Evolutionary conservation across 306 rosid species (phyloP).

Genomic region (Citrullus mucosospermus): DNA sequence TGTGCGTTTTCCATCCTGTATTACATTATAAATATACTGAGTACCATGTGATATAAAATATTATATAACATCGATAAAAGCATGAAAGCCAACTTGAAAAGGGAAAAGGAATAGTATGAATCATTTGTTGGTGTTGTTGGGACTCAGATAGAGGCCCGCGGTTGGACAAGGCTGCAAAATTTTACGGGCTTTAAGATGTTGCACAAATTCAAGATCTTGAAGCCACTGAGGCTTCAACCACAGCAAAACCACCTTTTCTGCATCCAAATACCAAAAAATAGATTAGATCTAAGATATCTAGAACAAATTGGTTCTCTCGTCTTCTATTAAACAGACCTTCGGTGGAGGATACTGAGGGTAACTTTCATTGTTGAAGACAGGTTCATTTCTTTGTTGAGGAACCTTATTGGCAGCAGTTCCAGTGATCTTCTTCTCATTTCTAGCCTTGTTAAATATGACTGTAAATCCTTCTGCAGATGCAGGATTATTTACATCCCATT

Average conservation of each 20-base stretch:
- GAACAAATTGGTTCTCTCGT: background rate
- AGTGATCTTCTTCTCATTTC: constrained; percentile 72
- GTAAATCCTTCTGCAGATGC: constrained; percentile 86
- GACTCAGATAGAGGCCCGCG: background rate
- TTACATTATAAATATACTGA: background rate
- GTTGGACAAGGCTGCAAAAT: background rate
- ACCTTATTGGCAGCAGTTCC: constrained; percentile 5
- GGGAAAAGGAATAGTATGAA: background rate
- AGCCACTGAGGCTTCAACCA: constrained; percentile 23
- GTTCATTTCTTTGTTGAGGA: constrained; percentile 25
- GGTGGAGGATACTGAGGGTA: constrained; percentile 10
- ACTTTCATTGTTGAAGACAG: constrained; percentile 12
- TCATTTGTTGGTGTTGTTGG: background rate
- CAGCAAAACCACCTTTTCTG: constrained; percentile 87
- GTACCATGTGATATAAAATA: background rate
- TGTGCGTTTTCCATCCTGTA: constrained; percentile 9
- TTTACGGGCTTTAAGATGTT: background rate
- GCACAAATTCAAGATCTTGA: background rate
- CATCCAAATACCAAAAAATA: constrained; percentile 15
- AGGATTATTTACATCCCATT: constrained; percentile 86
- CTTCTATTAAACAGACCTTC: constrained; percentile 24
- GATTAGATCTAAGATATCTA: background rate
- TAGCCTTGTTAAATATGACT: constrained; percentile 72
- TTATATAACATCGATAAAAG: background rate
- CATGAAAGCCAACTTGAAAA: background rate